Evolutionary conservation across 108 stramenopile genomes (phyloP).

Genomic region (Thalassiosira profunda): DNA sequence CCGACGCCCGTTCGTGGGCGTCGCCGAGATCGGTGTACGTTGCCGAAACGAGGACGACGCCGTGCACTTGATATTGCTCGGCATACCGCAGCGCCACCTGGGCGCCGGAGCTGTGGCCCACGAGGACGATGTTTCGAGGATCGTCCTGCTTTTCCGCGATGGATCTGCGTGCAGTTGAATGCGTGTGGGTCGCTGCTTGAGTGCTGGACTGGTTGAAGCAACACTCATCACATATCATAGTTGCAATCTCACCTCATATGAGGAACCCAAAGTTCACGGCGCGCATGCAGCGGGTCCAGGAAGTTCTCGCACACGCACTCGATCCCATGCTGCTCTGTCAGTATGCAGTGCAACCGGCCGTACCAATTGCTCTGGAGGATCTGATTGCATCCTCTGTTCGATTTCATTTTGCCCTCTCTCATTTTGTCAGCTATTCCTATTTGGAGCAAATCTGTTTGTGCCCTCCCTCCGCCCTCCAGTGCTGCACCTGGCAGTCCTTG

Average conservation of each 20-base stretch:
- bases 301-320: constrained; percentile 62
- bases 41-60: constrained; percentile 64
- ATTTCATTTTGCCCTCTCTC: too few species aligned
- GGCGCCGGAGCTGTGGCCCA: constrained; percentile 78
- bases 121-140: constrained; percentile 53
- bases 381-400: constrained; percentile 68
- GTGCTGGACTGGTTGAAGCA: too few species aligned
- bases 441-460: too few species aligned
- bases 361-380: constrained; percentile 73
- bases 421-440: too few species aligned
- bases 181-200: too few species aligned
- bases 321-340: constrained; percentile 40
- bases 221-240: too few species aligned
- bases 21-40: constrained; percentile 76
- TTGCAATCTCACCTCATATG: too few species aligned
- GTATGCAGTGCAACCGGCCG: constrained; percentile 44
- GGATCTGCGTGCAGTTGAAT: too few species aligned
- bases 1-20: constrained; percentile 71
- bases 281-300: constrained; percentile 67
- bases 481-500: too few species aligned
- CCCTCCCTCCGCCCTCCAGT: too few species aligned
- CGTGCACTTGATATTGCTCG: constrained; percentile 51
- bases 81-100: constrained; percentile 73
- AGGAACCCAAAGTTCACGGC: constrained; percentile 71
- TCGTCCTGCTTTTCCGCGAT: constrained; percentile 28